Conservation (phyloP, 768 basidiomycete genomes). For the Lenzites betulinus region DNA sequence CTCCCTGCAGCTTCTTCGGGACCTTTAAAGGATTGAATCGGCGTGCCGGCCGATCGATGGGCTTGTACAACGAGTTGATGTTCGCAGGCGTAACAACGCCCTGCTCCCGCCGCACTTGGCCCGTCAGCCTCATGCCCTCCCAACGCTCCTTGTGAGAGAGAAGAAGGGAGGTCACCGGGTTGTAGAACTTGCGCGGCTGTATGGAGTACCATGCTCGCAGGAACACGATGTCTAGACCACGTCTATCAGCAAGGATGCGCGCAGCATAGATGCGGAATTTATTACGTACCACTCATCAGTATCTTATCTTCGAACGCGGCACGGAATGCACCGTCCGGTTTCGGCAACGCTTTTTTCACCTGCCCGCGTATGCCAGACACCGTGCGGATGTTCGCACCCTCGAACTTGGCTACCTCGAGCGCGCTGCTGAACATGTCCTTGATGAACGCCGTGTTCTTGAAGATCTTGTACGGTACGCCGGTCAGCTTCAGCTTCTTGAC, state of each 20-base stretch:
- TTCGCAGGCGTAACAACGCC: constrained; percentile 78
- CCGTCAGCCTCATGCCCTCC: constrained; percentile 95
- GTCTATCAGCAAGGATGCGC: neutral
- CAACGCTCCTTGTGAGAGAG: constrained; percentile 81
- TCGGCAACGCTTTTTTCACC: constrained; percentile 93
- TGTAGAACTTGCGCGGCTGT: constrained; percentile 94
- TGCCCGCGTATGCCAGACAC: constrained; percentile 97
- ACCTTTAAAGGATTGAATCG: constrained; percentile 91
- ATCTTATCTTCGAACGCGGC: constrained; percentile 99
- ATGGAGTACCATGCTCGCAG: constrained; percentile 96
- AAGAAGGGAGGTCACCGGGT: constrained; percentile 90
- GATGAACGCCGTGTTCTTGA: constrained; percentile 98
- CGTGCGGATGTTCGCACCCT: constrained; percentile 94
- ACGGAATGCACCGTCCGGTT: constrained; percentile 93
- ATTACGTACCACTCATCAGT: constrained; percentile 83
- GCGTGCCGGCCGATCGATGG: constrained; percentile 73
- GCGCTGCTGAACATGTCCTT: constrained; percentile 96
- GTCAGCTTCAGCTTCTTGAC: constrained; percentile 99
- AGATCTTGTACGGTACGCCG: constrained; percentile 94
- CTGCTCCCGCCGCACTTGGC: constrained; percentile 86
- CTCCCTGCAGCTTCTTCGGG: constrained; percentile 86
- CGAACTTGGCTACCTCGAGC: constrained; percentile 97
- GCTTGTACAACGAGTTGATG: constrained; percentile 87
- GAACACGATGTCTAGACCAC: constrained; percentile 76
- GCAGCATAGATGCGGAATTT: too few species aligned